Evolutionary conservation across 2,329 filamentous ascomycete genomes (phyloP).

Genomic region (Rutstroemia sp.): DNA sequence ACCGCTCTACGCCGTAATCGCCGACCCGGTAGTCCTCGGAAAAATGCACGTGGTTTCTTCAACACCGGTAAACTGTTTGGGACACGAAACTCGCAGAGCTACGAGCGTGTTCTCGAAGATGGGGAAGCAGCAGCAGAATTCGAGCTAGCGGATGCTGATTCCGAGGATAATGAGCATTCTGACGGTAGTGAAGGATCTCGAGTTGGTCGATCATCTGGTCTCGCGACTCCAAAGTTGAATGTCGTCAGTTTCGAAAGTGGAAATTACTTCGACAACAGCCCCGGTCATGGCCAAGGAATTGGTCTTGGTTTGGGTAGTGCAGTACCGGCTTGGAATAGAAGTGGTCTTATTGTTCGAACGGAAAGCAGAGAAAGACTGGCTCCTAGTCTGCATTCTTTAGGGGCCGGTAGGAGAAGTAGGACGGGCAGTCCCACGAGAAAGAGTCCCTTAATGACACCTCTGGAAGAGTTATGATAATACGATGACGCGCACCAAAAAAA

Average conservation of each 20-base stretch:
- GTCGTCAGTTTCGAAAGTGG: conserved; percentile 41
- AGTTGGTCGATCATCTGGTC: conserved; percentile 55
- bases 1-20: conserved; percentile 36
- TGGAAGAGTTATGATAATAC: conserved; percentile 32
- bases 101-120: conserved; percentile 82
- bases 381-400: conserved; percentile 45
- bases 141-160: conserved; percentile 62
- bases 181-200: conserved; percentile 52
- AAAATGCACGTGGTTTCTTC: conserved; percentile 40
- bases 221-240: conserved; percentile 58
- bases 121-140: conserved; percentile 63
- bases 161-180: conserved; percentile 56
- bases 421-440: conserved; percentile 44
- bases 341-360: conserved; percentile 70
- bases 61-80: conserved; percentile 58
- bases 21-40: conserved; percentile 40
- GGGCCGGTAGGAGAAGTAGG: conserved; percentile 43
- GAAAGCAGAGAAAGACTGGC: conserved; percentile 78
- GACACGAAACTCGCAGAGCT: conserved; percentile 46
- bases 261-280: conserved; percentile 23
- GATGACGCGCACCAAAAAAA: background rate
- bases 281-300: conserved; percentile 18
- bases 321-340: conserved; percentile 47
- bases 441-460: conserved; percentile 46
- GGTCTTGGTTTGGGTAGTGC: conserved; percentile 18